A percentile compares a stretch with the other conserved stretches of the same genome.
Evolutionary conservation across 139 green algal species (phyloP).

Genomic region (Astrephomene gubernaculifera): DNA sequence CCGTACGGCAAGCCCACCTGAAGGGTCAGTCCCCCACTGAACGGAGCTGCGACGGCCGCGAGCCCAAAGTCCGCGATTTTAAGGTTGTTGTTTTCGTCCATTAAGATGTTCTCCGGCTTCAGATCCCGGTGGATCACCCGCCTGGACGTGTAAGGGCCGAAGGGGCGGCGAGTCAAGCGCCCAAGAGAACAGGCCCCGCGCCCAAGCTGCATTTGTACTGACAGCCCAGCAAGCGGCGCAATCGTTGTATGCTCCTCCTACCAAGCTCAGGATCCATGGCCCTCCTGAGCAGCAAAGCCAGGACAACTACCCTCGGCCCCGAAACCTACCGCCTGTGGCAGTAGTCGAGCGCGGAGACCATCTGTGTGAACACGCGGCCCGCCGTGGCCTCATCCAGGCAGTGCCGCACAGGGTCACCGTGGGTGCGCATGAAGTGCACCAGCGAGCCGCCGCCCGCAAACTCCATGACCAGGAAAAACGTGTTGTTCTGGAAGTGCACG

Average conservation of each 20-base stretch:
- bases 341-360: slow-evolving; percentile 79
- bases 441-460: slow-evolving; percentile 75
- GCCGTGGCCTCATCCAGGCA: slow-evolving; percentile 70
- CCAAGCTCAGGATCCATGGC: too few species aligned
- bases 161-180: too few species aligned
- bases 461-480: slow-evolving; percentile 87
- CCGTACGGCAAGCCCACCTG: slow-evolving; percentile 7
- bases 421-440: slow-evolving; percentile 49
- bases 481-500: slow-evolving; percentile 62
- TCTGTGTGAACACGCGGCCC: slow-evolving; percentile 71
- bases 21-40: slow-evolving; percentile 54
- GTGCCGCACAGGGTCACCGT: slow-evolving; percentile 27
- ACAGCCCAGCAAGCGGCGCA: too few species aligned
- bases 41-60: slow-evolving; percentile 70
- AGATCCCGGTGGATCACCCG: slow-evolving; percentile 80
- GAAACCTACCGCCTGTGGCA: slow-evolving; percentile 79
- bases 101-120: slow-evolving; percentile 87
- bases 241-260: too few species aligned
- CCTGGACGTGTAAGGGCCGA: too few species aligned
- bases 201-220: too few species aligned
- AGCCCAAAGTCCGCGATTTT: slow-evolving; percentile 86
- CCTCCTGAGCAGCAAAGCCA: too few species aligned
- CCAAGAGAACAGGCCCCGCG: too few species aligned
- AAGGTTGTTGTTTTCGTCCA: slow-evolving; percentile 70
- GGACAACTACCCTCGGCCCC: too few species aligned